A percentile compares a stretch with the other conserved stretches of the same genome.
phyloP scores from a whole-genome alignment of 2,329 filamentous ascomycete species.

The Xylariaceae sp. region DNA sequence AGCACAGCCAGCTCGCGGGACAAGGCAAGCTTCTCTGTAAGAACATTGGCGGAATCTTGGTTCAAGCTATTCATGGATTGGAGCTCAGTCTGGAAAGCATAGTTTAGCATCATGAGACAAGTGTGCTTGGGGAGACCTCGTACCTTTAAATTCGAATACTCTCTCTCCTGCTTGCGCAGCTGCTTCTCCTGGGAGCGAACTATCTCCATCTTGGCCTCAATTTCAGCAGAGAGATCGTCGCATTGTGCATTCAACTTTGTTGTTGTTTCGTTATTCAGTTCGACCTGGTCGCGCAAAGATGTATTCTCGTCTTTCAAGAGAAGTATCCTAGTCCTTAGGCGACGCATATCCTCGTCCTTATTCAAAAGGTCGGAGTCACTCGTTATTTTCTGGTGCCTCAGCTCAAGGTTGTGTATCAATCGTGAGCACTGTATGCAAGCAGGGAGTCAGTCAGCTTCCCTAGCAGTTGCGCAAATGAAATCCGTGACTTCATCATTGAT shows the following conservation, averaged over 20 bases:
- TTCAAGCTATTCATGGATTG: constrained; percentile 62
- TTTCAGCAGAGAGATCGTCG: constrained; percentile 35
- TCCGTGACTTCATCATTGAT: no score
- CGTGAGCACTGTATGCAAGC: constrained; percentile 35
- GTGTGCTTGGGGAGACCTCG: neutral
- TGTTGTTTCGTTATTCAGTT: constrained; percentile 29
- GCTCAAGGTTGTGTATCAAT: constrained; percentile 56
- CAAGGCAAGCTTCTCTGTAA: constrained; percentile 55
- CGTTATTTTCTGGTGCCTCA: constrained; percentile 62
- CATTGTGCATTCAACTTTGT: constrained; percentile 33
- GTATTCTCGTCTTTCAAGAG: constrained; percentile 73
- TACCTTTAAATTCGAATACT: constrained; percentile 47
- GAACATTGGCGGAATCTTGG: constrained; percentile 64
- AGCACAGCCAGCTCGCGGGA: constrained; percentile 47
- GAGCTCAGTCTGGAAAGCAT: constrained; percentile 58
- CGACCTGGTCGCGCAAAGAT: constrained; percentile 59
- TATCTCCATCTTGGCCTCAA: constrained; percentile 40
- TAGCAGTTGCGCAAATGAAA: no score
- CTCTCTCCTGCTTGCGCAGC: constrained; percentile 44
- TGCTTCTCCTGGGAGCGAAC: constrained; percentile 42
- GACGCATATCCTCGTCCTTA: constrained; percentile 71
- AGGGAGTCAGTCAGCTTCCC: constrained; percentile 1
- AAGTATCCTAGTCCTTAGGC: constrained; percentile 63
- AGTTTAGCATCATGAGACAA: constrained; percentile 14
- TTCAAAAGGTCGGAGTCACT: constrained; percentile 64